Base-by-base conservation (phyloP, 192 early-diverging fungal species). In the Geosiphon pyriformis region DNA sequence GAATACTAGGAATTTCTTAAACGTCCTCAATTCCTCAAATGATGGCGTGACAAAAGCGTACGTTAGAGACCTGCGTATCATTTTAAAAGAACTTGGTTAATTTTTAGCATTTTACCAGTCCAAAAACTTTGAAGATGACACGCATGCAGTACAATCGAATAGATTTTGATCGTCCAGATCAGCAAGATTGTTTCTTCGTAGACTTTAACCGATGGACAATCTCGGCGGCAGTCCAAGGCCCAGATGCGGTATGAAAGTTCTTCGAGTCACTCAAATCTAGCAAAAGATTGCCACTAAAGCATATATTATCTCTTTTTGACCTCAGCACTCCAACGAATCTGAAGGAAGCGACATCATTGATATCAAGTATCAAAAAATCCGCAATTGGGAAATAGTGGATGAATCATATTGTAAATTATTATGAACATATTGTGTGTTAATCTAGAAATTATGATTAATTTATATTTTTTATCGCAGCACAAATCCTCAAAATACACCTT, bases 181-280 rank as follows among this genome's bases (percentile, higher is more conserved):
- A 29, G 17, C 60, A 62, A 49, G 26, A 20, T 62, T 48, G 18
- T 2, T 62, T 62, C n/a, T 62, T 62, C 33, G 46, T 62, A 8
- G 60, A 62, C 49, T 62, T 62, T 29, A 62, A 62, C 20, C 46
- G 30, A 62, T 62, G 46, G 27, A 62, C 60, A 49, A 62, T 62
- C 30, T 62, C 60, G 4, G 30, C n/a, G 2, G 31, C 60, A 29
- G 29, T 62, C 37, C 37, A 42, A 42, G 37, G 7, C 15, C 15
- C 37, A 42, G 15, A 42, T 42, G 15, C 37, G 37, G 37, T 42
- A 42, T 10, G 37, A 42, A 42, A 42, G 6, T n/a, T n/a, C n/a
- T n/a, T n/a, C n/a, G n/a, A n/a, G n/a, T n/a, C n/a, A n/a, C n/a
- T n/a, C n/a, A n/a, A n/a, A n/a, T n/a, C n/a, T n/a, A n/a, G n/a